A percentile compares a stretch with the other conserved stretches of the same genome.
phyloP scores from a whole-genome alignment of 2,329 filamentous ascomycete genomes.

The Chalaropsis ovoidea region DNA sequence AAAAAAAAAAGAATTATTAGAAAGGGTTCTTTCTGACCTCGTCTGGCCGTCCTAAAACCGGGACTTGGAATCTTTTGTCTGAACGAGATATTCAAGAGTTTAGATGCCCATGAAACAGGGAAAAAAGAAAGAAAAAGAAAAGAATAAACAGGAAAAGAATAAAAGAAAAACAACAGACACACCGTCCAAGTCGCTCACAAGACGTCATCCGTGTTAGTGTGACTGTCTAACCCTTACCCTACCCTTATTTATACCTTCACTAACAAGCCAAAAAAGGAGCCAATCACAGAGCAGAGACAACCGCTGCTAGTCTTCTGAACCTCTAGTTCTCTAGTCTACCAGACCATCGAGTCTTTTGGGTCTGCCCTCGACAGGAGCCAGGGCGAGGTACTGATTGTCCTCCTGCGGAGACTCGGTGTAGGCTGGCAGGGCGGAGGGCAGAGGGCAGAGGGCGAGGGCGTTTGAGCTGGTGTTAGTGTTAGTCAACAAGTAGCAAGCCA shows the following conservation, averaged over 20 bases:
- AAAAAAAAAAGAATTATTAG: neutral
- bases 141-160: neutral
- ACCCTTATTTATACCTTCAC: neutral
- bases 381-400: too few species aligned
- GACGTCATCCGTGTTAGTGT: neutral
- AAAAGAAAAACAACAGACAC: neutral
- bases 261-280: neutral
- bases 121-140: neutral
- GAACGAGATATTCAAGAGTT: too few species aligned
- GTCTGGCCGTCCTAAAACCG: too few species aligned
- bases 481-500: conserved; percentile 3
- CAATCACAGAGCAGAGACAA: too few species aligned
- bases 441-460: too few species aligned
- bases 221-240: neutral
- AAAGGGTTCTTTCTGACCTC: too few species aligned
- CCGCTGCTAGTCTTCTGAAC: too few species aligned
- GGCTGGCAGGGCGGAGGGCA: too few species aligned
- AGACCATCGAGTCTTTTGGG: neutral
- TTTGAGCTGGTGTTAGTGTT: neutral
- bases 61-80: too few species aligned
- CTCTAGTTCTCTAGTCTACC: neutral
- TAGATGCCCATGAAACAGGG: too few species aligned
- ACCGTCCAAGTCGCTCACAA: neutral
- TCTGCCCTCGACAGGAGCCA: too few species aligned
- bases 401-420: too few species aligned